Conservation (phyloP, 164 flowering plant genomes). For the Cinnamomum micranthum region DNA sequence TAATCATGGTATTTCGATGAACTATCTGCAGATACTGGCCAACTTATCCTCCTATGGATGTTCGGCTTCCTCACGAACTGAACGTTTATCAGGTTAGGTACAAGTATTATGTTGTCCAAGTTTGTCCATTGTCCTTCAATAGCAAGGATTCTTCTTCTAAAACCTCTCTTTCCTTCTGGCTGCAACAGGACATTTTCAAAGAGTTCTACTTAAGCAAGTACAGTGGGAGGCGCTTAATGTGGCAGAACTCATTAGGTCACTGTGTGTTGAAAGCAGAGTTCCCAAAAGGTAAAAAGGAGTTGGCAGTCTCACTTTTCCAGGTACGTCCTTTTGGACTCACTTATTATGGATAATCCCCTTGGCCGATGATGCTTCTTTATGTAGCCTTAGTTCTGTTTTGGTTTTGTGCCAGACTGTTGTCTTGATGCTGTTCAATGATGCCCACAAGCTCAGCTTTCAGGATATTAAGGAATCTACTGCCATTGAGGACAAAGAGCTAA, state of each 20-base stretch:
- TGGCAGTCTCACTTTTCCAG: constrained; percentile 94
- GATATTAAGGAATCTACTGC: constrained; percentile 80
- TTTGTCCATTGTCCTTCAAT: background rate
- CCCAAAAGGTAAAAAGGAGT: constrained; percentile 89
- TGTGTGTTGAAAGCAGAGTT: constrained; percentile 88
- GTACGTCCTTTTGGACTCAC: constrained; percentile 29
- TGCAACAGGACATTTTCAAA: constrained; percentile 77
- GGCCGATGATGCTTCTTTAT: background rate
- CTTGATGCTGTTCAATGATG: constrained; percentile 83
- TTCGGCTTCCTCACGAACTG: constrained; percentile 87
- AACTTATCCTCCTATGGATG: constrained; percentile 95
- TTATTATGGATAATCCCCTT: background rate
- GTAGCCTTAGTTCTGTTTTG: background rate
- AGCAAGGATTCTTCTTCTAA: background rate
- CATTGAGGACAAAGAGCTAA: constrained; percentile 86
- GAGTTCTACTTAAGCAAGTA: constrained; percentile 90
- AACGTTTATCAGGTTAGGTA: constrained; percentile 79
- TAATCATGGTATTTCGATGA: background rate
- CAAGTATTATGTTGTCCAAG: background rate
- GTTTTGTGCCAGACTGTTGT: constrained; percentile 59
- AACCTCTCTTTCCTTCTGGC: constrained; percentile 3
- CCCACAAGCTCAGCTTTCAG: constrained; percentile 70
- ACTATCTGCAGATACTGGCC: constrained; percentile 78
- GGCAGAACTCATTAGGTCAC: constrained; percentile 95
- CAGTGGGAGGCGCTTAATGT: constrained; percentile 91